phyloP scores from a whole-genome alignment of 352 stramenopile genomes.

The Phytophthora tentaculata region DNA sequence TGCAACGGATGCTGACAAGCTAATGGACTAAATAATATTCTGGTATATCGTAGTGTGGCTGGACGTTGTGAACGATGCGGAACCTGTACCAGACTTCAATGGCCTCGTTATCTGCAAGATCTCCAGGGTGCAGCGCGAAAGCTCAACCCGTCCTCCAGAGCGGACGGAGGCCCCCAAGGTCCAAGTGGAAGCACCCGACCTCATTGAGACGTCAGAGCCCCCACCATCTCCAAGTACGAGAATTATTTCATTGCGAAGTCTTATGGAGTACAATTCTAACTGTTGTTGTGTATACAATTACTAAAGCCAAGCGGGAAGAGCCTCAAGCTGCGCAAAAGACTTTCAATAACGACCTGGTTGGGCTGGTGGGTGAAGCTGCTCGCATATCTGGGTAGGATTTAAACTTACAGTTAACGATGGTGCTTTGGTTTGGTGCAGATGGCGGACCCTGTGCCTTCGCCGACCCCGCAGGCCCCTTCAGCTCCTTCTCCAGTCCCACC shows the following conservation, averaged over 20 bases:
- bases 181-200: conserved; percentile 54
- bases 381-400: no score
- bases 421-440: conserved; percentile 42
- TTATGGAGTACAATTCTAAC: not conserved
- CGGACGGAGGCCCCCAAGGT: conserved; percentile 38
- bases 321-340: conserved; percentile 49
- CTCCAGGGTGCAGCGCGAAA: conserved; percentile 65
- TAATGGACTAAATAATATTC: no score
- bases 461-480: conserved; percentile 39
- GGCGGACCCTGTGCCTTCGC: conserved; percentile 61
- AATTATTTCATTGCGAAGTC: not conserved
- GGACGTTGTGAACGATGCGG: conserved; percentile 73
- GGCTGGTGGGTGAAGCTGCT: conserved; percentile 51
- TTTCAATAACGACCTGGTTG: conserved; percentile 86
- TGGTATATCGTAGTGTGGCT: conserved; percentile 68
- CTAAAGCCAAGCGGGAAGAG: conserved; percentile 64
- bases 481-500: conserved; percentile 46
- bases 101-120: conserved; percentile 85
- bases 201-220: conserved; percentile 75
- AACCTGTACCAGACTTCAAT: conserved; percentile 82
- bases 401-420: conserved; percentile 14
- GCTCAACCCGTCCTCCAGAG: conserved; percentile 46
- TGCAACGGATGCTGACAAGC: no score
- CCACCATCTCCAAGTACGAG: conserved; percentile 33
- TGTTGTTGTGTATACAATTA: not conserved